phyloP scores from a whole-genome alignment of 2,329 filamentous ascomycete species.

The Elsinoe fawcettii region DNA sequence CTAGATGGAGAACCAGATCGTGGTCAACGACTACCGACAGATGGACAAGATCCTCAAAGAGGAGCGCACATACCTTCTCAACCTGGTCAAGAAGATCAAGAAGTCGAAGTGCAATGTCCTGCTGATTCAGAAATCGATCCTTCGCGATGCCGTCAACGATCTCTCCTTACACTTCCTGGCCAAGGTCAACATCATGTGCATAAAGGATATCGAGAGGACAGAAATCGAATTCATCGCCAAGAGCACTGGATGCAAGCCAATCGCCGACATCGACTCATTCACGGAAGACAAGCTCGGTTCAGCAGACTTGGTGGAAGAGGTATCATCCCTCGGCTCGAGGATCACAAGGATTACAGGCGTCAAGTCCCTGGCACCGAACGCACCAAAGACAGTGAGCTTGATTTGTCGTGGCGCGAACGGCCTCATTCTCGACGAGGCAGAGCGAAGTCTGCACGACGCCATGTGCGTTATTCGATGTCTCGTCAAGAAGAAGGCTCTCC shows the following conservation, averaged over 20 bases:
- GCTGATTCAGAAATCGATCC: conserved; percentile 96
- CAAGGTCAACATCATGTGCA: conserved; percentile 87
- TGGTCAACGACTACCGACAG: conserved; percentile 98
- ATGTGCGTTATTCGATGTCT: conserved; percentile 95
- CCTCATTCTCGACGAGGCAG: conserved; percentile 92
- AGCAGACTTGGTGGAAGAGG: conserved; percentile 89
- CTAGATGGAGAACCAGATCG: conserved; percentile 98
- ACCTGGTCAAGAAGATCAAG: conserved; percentile 99
- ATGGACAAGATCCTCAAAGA: conserved; percentile 99
- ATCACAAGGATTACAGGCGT: conserved; percentile 95
- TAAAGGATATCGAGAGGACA: conserved; percentile 98
- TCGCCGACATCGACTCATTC: conserved; percentile 97
- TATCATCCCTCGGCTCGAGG: conserved; percentile 75
- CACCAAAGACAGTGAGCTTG: conserved; percentile 81
- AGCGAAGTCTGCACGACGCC: conserved; percentile 92
- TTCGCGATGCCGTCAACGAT: conserved; percentile 96
- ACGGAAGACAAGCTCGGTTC: conserved; percentile 95
- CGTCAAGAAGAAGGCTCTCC: conserved; percentile 99
- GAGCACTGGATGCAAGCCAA: conserved; percentile 96
- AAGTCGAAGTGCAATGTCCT: conserved; percentile 99
- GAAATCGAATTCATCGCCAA: conserved; percentile 99
- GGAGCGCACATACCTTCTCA: conserved; percentile 93
- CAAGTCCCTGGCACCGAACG: conserved; percentile 52
- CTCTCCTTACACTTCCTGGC: conserved; percentile 94
- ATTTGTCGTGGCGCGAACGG: conserved; percentile 90